Conservation (phyloP, 169 alveolate genomes). For the Cryptosporidium ubiquitum region DNA sequence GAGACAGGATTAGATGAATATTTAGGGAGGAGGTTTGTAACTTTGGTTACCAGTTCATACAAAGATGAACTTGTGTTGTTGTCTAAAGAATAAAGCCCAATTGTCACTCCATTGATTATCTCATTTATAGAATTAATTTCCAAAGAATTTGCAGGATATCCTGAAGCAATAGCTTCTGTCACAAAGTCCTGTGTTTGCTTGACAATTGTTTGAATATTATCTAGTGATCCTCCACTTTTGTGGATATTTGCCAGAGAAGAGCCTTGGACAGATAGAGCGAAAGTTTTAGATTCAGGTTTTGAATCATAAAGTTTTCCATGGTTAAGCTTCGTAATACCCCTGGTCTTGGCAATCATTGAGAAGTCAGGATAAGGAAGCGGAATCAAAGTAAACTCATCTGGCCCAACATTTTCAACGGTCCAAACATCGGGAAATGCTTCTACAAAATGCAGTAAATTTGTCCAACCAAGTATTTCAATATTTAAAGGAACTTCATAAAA, state of each 20-base stretch:
- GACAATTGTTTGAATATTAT: constrained; percentile 18
- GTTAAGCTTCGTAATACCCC: neutral
- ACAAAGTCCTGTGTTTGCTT: constrained; percentile 48
- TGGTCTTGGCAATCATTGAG: constrained; percentile 30
- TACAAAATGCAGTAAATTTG: constrained; percentile 58
- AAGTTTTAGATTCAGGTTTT: neutral
- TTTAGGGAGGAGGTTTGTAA: constrained; percentile 32
- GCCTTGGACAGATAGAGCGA: neutral
- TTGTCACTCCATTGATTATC: constrained; percentile 32
- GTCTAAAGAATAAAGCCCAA: constrained; percentile 32
- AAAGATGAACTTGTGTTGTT: constrained; percentile 41
- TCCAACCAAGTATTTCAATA: constrained; percentile 68
- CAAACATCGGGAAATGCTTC: constrained; percentile 73
- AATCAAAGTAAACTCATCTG: constrained; percentile 68
- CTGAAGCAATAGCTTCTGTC: constrained; percentile 32
- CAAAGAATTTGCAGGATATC: constrained; percentile 53
- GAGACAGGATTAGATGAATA: constrained; percentile 3
- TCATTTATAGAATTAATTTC: constrained; percentile 62
- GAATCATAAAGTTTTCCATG: neutral
- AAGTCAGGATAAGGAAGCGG: constrained; percentile 68
- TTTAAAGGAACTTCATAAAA: constrained; percentile 48
- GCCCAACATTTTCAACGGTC: constrained; percentile 74
- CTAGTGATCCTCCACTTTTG: neutral
- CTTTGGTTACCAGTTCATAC: constrained; percentile 45
- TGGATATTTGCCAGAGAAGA: neutral